phyloP scores from a whole-genome alignment of 305 asterid genomes.

The Galium porrigens region DNA sequence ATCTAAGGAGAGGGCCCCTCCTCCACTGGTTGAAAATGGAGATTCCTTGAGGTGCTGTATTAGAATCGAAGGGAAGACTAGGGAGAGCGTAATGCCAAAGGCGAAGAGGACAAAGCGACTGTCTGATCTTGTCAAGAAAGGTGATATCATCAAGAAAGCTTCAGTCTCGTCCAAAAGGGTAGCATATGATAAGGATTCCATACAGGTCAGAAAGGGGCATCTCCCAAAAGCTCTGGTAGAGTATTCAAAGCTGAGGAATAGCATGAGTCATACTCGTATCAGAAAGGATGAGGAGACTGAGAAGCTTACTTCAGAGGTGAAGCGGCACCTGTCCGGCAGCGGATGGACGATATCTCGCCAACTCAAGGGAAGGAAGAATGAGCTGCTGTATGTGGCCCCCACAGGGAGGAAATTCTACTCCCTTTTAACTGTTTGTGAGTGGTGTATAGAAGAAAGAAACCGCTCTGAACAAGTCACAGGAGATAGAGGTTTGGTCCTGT shows the following conservation, averaged over 20 bases:
- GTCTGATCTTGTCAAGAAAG: background rate
- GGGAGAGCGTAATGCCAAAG: background rate
- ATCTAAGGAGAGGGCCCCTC: background rate
- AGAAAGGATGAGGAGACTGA: conserved; percentile 2
- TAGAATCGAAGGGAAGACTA: background rate
- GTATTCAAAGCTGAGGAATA: conserved; percentile 19
- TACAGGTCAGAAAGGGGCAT: conserved; percentile 25
- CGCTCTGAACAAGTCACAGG: conserved; percentile 7
- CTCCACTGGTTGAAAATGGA: background rate
- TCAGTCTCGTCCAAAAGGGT: conserved; percentile 21
- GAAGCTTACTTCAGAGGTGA: conserved; percentile 30
- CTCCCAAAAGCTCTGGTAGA: conserved; percentile 50
- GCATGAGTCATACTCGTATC: background rate
- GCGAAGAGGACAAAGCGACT: background rate
- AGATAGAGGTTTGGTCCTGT: conserved; percentile 16
- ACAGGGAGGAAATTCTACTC: conserved; percentile 31
- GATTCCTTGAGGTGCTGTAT: background rate
- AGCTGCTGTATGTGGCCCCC: conserved; percentile 40
- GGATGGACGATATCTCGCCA: conserved; percentile 41
- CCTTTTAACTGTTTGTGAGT: conserved; percentile 39
- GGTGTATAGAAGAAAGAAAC: conserved; percentile 21
- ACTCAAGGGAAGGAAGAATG: conserved; percentile 18
- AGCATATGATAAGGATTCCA: conserved; percentile 8
- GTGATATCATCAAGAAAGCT: background rate
- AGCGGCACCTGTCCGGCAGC: conserved; percentile 37